Conservation (phyloP, 352 stramenopile genomes). For the Pythium monospermum region DNA sequence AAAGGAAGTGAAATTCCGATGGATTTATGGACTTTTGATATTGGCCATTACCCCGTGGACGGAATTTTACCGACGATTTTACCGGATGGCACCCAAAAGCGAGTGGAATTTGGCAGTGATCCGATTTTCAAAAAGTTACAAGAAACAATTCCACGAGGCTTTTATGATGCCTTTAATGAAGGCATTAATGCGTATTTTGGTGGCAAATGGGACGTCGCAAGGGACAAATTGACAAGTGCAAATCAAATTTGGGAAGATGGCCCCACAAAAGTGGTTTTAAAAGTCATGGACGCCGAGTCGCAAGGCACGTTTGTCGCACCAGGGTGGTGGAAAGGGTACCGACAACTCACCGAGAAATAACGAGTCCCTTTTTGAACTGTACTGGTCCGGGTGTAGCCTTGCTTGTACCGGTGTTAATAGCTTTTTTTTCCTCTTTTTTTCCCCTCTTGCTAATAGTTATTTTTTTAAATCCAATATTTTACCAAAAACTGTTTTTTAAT, state of each 20-base stretch:
- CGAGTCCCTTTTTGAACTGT: background rate
- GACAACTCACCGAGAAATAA: slow-evolving; percentile 92
- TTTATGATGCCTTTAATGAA: slow-evolving; percentile 89
- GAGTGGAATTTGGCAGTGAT: slow-evolving; percentile 76
- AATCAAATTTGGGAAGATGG: slow-evolving; percentile 91
- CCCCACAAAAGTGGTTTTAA: slow-evolving; percentile 88
- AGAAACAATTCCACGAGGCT: slow-evolving; percentile 77
- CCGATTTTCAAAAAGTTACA: slow-evolving; percentile 70
- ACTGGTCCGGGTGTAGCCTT: no score
- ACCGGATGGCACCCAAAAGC: slow-evolving; percentile 64
- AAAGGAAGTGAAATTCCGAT: slow-evolving; percentile 95
- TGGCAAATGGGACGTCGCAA: slow-evolving; percentile 88
- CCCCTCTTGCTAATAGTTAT: no score
- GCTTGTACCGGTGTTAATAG: no score
- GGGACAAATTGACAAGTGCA: slow-evolving; percentile 74
- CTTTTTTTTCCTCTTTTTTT: slow-evolving; percentile 3
- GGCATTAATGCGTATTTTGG: slow-evolving; percentile 92
- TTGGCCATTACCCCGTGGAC: slow-evolving; percentile 71
- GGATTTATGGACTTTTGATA: slow-evolving; percentile 93
- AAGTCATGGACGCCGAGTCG: slow-evolving; percentile 90
- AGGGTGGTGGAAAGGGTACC: slow-evolving; percentile 88
- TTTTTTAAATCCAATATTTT: no score
- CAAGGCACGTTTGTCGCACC: slow-evolving; percentile 75
- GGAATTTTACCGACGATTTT: slow-evolving; percentile 45
- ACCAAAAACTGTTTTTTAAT: no score